Percentiles rank a stretch among this genome's conserved stretches.
These are phyloP conservation scores for Lasiodiplodia sp. DNA, from an alignment of 2,329 filamentous ascomycete genomes.

Conservation along the genomic window DNA sequence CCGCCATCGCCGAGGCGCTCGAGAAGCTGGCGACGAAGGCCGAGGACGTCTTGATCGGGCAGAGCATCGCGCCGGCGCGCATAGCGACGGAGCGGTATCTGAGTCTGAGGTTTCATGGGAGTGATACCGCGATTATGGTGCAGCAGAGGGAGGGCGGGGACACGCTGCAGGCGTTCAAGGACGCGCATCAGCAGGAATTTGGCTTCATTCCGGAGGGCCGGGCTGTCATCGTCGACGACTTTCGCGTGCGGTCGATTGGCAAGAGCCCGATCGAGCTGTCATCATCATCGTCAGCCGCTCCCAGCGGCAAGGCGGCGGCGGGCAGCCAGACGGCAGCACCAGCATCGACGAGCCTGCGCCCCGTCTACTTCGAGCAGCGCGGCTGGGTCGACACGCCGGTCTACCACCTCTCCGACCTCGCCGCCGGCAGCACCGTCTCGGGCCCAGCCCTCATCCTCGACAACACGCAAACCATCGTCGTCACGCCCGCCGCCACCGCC, in stretches of 20 bases:
- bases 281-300: slow-evolving; percentile 25
- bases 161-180: slow-evolving; percentile 45
- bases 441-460: slow-evolving; percentile 89
- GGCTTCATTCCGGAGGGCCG: slow-evolving; percentile 49
- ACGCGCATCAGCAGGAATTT: slow-evolving; percentile 52
- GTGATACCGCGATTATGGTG: slow-evolving; percentile 56
- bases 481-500: slow-evolving; percentile 43
- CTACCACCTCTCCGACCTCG: slow-evolving; percentile 79
- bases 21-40: slow-evolving; percentile 56
- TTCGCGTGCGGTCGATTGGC: slow-evolving; percentile 43
- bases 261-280: slow-evolving; percentile 27
- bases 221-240: slow-evolving; percentile 41
- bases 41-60: slow-evolving; percentile 64
- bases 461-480: slow-evolving; percentile 81
- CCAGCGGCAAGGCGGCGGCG: neutral
- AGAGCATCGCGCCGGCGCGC: slow-evolving; percentile 63
- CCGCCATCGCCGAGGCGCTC: slow-evolving; percentile 70
- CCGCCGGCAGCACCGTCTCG: slow-evolving; percentile 72
- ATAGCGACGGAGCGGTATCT: slow-evolving; percentile 46
- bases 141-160: slow-evolving; percentile 39
- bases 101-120: slow-evolving; percentile 54
- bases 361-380: neutral
- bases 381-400: slow-evolving; percentile 69
- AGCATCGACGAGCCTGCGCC: no score
- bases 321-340: neutral